These are phyloP conservation scores for Penicillium maclennaniae DNA, from an alignment of 495 filamentous ascomycete genomes.

Conservation along the genomic window DNA sequence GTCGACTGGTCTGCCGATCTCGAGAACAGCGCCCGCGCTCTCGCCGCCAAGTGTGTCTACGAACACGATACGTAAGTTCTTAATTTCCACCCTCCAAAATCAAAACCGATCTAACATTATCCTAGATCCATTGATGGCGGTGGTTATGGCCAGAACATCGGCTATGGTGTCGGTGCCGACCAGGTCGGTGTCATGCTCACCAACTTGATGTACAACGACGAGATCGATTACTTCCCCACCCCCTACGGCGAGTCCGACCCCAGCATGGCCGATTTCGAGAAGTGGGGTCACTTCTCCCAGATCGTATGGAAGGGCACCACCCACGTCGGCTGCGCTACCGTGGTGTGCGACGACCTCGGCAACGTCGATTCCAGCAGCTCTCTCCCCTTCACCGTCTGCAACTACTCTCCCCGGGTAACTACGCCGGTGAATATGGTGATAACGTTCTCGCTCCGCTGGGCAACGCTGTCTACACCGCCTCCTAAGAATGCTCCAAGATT, in stretches of 20 bases:
- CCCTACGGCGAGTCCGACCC: slow-evolving; percentile 45
- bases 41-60: slow-evolving; percentile 62
- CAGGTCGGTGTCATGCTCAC: slow-evolving; percentile 63
- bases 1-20: slow-evolving; percentile 61
- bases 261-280: slow-evolving; percentile 58
- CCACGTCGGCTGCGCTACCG: slow-evolving; percentile 68
- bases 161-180: slow-evolving; percentile 37
- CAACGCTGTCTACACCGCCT: slow-evolving; percentile 24
- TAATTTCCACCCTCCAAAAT: background rate
- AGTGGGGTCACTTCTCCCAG: slow-evolving; percentile 87
- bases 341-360: slow-evolving; percentile 48
- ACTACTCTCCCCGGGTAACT: slow-evolving; percentile 77
- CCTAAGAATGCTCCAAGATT: slow-evolving; percentile 9
- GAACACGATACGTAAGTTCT: slow-evolving; percentile 68
- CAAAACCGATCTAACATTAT: slow-evolving; percentile 1
- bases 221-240: slow-evolving; percentile 50
- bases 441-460: slow-evolving; percentile 59
- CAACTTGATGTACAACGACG: slow-evolving; percentile 81
- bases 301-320: slow-evolving; percentile 76
- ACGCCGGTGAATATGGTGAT: slow-evolving; percentile 56
- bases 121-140: slow-evolving; percentile 49
- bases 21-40: slow-evolving; percentile 54
- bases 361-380: slow-evolving; percentile 45
- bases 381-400: slow-evolving; percentile 75
- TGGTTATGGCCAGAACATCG: slow-evolving; percentile 86